phyloP scores from a whole-genome alignment of 2,329 filamentous ascomycete genomes.

The Nothophaeocryptopus gaeumannii region DNA sequence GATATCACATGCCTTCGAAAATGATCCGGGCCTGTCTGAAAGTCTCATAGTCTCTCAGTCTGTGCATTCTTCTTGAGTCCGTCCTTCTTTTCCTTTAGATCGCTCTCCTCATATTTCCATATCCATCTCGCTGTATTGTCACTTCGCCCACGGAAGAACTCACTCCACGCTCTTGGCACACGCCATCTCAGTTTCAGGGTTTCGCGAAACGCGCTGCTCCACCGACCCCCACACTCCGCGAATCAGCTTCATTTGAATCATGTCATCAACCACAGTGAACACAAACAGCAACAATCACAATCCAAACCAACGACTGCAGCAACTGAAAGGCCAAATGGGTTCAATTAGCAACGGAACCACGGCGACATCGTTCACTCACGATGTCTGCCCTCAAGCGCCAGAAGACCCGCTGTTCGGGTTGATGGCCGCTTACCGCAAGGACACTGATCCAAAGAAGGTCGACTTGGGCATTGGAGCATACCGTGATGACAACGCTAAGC shows the following conservation, averaged over 20 bases:
- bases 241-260: slow-evolving; percentile 18
- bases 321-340: slow-evolving; percentile 29
- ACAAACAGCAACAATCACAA: slow-evolving; percentile 37
- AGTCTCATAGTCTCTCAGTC: background rate
- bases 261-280: slow-evolving; percentile 11
- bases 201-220: background rate
- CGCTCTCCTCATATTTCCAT: background rate
- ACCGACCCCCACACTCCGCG: slow-evolving; percentile 2
- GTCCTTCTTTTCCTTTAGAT: background rate
- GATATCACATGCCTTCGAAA: slow-evolving; percentile 10
- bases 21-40: background rate
- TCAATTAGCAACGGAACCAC: slow-evolving; percentile 15
- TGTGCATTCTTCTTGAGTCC: background rate
- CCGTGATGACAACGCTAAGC: slow-evolving; percentile 90
- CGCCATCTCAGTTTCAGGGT: slow-evolving; percentile 2
- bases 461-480: slow-evolving; percentile 96
- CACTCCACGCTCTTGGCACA: slow-evolving; percentile 2
- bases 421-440: slow-evolving; percentile 81
- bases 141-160: background rate
- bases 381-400: slow-evolving; percentile 57
- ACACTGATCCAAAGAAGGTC: slow-evolving; percentile 75
- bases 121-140: background rate
- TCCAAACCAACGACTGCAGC: slow-evolving; percentile 24
- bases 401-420: slow-evolving; percentile 94
- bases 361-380: slow-evolving; percentile 26